Evolutionary conservation across 2,329 filamentous ascomycete genomes (phyloP), one percentile per base, ranked within the genome.

Genomic region (Fusarium graminum): DNA sequence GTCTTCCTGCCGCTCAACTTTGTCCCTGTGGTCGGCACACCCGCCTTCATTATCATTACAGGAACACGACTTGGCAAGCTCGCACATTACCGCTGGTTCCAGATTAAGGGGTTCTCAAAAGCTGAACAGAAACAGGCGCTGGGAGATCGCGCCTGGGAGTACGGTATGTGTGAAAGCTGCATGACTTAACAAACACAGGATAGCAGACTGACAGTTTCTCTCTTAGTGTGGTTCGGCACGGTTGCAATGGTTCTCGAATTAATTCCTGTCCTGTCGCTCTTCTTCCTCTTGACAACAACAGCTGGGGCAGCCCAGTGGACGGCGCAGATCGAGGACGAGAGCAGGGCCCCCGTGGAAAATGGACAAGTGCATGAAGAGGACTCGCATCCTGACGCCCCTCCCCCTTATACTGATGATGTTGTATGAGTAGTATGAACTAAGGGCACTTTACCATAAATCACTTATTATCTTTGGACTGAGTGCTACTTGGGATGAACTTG

Each of bases 81-180:
- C 28, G 90, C 95, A 54, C 94, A 97, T 71, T 95, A 94, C 82
- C 85, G 95, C 58, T 97, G 95, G 83, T 97, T 94, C 75, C 87
- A 93, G 72, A 82, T 99, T 46, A 84, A 89, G 39, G 92, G 90
- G 0, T 83, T 96, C 67, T 86, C 86, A 39, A 93, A 90, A 76
- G 88, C 90, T 70, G 87, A 96, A 74, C 85, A 88, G 65, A 92
- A 92, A 72, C 81, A 81, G 28, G 92, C 91, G 71, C 86, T 94
- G 28, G 84, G 84, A 59, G 82, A 82, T 41, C 85, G 90, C 52
- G 83, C 87, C 63, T 92, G 92, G 86, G 92, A 95, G 59, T 98
- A 97, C 75, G 22, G 22, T 22, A 22, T 22, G 22, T 22, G 22
- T 22, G 22, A 22, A 22, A 22, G 22, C 22, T 22, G 22, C 22